Conservation (phyloP, 2,329 filamentous ascomycete species). For the Cercospora nicotianae region DNA sequence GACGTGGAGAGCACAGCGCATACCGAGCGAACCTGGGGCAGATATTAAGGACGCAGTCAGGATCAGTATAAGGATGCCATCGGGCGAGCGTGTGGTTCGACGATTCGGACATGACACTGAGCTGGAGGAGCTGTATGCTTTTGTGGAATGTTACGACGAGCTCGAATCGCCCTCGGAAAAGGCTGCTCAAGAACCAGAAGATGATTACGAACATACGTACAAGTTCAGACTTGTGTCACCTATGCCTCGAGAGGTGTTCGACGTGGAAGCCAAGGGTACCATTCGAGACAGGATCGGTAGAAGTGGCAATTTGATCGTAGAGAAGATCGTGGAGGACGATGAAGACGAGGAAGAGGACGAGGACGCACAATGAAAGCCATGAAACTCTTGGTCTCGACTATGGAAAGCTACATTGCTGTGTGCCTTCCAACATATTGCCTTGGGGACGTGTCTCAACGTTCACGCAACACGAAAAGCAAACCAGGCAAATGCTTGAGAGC, state of each 20-base stretch:
- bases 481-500: background rate
- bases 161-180: conserved; percentile 47
- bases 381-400: background rate
- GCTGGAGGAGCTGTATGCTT: conserved; percentile 90
- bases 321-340: conserved; percentile 61
- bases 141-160: conserved; percentile 84
- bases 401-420: background rate
- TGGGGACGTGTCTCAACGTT: background rate
- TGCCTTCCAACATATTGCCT: background rate
- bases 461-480: background rate
- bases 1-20: conserved; percentile 69
- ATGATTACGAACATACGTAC: conserved; percentile 73
- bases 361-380: background rate
- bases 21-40: conserved; percentile 67
- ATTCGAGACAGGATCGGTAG: conserved; percentile 73
- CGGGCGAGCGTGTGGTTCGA: conserved; percentile 73
- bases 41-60: conserved; percentile 70
- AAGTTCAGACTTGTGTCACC: conserved; percentile 81
- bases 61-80: conserved; percentile 62
- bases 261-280: conserved; percentile 64
- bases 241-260: conserved; percentile 80
- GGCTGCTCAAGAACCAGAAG: conserved; percentile 56
- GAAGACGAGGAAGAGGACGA: conserved; percentile 49
- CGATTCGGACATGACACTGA: conserved; percentile 68
- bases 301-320: conserved; percentile 87